These are phyloP conservation scores for Phytophthora pluvialis DNA, from an alignment of 352 stramenopile species.

Conservation along the genomic window DNA sequence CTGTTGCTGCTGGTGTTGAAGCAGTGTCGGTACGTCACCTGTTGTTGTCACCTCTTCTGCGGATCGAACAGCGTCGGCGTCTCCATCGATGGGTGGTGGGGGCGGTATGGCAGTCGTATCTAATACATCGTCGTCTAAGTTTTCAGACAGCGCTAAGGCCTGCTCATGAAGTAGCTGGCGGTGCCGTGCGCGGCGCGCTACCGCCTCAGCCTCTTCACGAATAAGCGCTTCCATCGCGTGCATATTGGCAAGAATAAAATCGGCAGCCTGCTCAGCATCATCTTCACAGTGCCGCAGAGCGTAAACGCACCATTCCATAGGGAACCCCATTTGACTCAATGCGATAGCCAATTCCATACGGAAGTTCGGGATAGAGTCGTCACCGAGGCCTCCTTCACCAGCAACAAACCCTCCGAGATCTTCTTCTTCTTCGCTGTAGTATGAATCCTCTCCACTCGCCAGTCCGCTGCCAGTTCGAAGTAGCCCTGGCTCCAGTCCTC, in stretches of 20 bases:
- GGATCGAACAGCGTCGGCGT: constrained; percentile 42
- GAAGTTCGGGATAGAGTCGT: constrained; percentile 76
- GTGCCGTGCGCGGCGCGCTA: constrained; percentile 55
- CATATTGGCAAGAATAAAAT: constrained; percentile 89
- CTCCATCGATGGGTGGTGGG: constrained; percentile 31
- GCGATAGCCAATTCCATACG: constrained; percentile 82
- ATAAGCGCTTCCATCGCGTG: constrained; percentile 81
- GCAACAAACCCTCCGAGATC: constrained; percentile 44
- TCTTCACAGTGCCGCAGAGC: constrained; percentile 84
- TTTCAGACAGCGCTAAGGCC: constrained; percentile 26
- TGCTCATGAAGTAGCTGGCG: constrained; percentile 52
- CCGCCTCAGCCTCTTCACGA: constrained; percentile 69
- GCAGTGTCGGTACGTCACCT: constrained; percentile 36
- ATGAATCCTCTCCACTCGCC: constrained; percentile 63
- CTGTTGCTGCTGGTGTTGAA: constrained; percentile 25
- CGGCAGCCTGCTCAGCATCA: constrained; percentile 78
- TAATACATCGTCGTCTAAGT: constrained; percentile 19
- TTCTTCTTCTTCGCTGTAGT: constrained; percentile 88
- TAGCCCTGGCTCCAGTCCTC: constrained; percentile 35
- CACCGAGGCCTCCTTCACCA: constrained; percentile 35
- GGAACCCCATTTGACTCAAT: constrained; percentile 88
- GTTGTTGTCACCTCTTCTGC: constrained; percentile 56
- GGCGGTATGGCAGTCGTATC: constrained; percentile 20
- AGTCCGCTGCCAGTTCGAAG: constrained; percentile 41
- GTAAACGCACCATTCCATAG: constrained; percentile 90